Percentiles rank a stretch among this genome's conserved stretches.
Conservation (phyloP, 176 grass and related monocot genomes). For the Poa pratensis region DNA sequence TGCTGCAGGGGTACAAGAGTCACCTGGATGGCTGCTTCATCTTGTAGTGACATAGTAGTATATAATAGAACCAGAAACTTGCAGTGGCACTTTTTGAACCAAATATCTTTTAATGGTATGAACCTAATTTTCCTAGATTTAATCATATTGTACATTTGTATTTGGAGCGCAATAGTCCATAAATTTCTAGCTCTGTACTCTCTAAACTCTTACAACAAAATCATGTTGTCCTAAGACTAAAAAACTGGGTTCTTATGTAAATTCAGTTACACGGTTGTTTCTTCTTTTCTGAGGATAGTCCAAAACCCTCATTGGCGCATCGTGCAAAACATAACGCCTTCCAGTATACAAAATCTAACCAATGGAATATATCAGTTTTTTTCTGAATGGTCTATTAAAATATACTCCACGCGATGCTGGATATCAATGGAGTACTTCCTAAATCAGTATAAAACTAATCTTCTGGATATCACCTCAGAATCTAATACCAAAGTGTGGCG, state of each 20-base stretch:
- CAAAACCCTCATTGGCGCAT: background rate
- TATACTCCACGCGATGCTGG: no score
- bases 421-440: no score
- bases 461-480: background rate
- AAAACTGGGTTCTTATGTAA: background rate
- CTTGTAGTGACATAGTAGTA: background rate
- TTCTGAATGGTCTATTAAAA: background rate
- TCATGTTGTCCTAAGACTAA: constrained; percentile 7
- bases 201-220: background rate
- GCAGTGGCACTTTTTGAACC: background rate
- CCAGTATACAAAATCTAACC: background rate
- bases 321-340: constrained; percentile 2
- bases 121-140: background rate
- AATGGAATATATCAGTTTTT: constrained; percentile 2
- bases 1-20: background rate
- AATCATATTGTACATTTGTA: background rate
- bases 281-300: background rate
- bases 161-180: background rate
- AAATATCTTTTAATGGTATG: background rate
- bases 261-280: background rate
- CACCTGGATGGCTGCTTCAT: background rate
- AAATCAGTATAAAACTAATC: background rate
- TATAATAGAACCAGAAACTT: background rate
- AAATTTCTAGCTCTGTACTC: background rate
- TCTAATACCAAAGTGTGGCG: constrained; percentile 8